Conservation (phyloP, 768 basidiomycete genomes). For the Gymnopilus dilepis region DNA sequence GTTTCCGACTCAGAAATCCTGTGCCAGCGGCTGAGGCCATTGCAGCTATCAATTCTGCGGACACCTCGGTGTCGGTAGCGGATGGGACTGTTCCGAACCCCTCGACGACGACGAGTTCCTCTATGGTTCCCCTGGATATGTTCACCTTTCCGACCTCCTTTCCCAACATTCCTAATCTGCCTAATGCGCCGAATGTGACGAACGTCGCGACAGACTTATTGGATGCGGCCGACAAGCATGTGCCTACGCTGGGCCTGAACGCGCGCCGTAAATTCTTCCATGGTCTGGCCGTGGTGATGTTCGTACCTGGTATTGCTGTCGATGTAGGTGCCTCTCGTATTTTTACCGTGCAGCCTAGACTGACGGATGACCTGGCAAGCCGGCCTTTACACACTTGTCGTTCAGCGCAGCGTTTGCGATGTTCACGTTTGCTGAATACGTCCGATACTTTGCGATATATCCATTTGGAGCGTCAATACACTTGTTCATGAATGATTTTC, state of each 20-base stretch:
- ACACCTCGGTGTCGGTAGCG: constrained; percentile 1
- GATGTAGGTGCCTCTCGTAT: constrained; percentile 66
- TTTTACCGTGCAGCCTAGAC: constrained; percentile 16
- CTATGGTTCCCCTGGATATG: constrained; percentile 40
- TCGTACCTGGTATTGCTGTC: constrained; percentile 89
- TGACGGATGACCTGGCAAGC: constrained; percentile 52
- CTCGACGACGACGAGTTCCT: constrained; percentile 12
- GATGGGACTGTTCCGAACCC: constrained; percentile 1
- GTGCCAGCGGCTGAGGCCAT: constrained; percentile 13
- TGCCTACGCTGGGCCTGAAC: constrained; percentile 89
- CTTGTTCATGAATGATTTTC: constrained; percentile 96
- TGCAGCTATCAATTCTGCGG: constrained; percentile 5
- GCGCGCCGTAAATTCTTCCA: constrained; percentile 97
- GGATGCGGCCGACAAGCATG: constrained; percentile 88
- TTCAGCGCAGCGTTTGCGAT: constrained; percentile 95
- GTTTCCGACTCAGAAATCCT: constrained; percentile 59
- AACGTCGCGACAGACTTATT: constrained; percentile 70
- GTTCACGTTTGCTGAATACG: constrained; percentile 96
- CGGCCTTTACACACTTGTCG: constrained; percentile 93
- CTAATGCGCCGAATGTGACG: constrained; percentile 46
- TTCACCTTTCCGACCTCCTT: constrained; percentile 54
- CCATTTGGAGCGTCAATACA: constrained; percentile 94
- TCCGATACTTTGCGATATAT: constrained; percentile 98
- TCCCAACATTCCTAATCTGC: constrained; percentile 56
- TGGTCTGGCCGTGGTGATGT: constrained; percentile 94